Evolutionary conservation across 192 early-diverging fungal genomes (phyloP).

Genomic region (Coemansia interrupta): DNA sequence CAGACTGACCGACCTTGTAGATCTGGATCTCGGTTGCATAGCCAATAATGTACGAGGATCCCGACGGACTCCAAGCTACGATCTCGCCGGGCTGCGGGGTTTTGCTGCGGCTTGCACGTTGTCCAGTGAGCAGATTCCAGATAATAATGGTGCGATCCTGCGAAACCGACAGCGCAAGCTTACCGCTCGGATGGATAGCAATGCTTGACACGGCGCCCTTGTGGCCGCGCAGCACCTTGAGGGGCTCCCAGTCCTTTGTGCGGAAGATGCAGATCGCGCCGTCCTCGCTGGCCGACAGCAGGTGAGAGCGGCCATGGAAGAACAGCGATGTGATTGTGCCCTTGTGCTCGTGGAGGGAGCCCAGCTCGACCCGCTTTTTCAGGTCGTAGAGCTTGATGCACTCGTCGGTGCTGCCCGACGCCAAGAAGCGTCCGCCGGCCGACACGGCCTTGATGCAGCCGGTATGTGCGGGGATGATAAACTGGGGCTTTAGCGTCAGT

Average conservation of each 20-base stretch:
- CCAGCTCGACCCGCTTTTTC: slow-evolving; percentile 81
- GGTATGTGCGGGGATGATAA: slow-evolving; percentile 94
- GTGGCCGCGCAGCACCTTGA: slow-evolving; percentile 84
- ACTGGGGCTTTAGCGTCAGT: slow-evolving; percentile 60
- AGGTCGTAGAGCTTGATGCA: slow-evolving; percentile 91
- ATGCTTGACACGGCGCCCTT: slow-evolving; percentile 68
- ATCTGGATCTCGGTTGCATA: slow-evolving; percentile 48
- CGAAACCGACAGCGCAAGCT: slow-evolving; percentile 82
- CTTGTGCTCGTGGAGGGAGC: slow-evolving; percentile 85
- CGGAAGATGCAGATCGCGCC: slow-evolving; percentile 84
- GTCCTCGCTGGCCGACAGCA: slow-evolving; percentile 89
- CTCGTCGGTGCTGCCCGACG: slow-evolving; percentile 95
- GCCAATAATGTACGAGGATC: slow-evolving; percentile 33
- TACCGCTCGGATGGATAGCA: slow-evolving; percentile 93
- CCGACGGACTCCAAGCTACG: slow-evolving; percentile 40
- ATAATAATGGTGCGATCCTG: slow-evolving; percentile 64
- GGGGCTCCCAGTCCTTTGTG: slow-evolving; percentile 93
- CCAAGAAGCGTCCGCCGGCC: slow-evolving; percentile 72
- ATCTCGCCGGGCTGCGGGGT: slow-evolving; percentile 31
- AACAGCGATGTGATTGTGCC: slow-evolving; percentile 85
- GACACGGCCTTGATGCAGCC: slow-evolving; percentile 88
- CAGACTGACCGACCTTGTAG: slow-evolving; percentile 38
- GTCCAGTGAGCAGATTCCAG: slow-evolving; percentile 77
- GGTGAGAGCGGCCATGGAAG: slow-evolving; percentile 77
- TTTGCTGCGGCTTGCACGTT: slow-evolving; percentile 59